Base-by-base conservation (phyloP, 2,329 filamentous ascomycete genomes). In the Xylariaceae sp. region DNA sequence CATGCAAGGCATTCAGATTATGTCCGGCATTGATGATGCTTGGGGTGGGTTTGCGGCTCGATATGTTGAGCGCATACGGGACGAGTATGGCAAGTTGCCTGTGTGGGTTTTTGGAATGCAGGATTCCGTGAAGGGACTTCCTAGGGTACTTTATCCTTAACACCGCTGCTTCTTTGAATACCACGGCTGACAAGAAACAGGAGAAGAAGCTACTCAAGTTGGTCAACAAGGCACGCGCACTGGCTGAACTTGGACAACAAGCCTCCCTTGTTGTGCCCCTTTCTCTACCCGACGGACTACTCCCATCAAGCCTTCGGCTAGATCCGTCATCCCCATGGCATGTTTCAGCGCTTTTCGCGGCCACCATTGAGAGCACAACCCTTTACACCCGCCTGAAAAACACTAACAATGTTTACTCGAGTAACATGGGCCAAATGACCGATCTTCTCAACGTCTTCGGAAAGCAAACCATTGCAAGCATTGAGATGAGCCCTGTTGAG, bases 81-180 rank as follows among this genome's bases (percentile, higher is more conserved):
- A 99, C 71, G 94, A 99, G 72, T 93, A 92, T 72, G 90, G 91
- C 35, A 97, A 97, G 76, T 84, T 86, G 39, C 85, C 85, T 54
- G 84, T 97, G 37, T 95, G 91, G 89, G 82, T 92, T 10, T 97
- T 92, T 88, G 92, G 88, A 0, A 72, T 92, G 18, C 88, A 95
- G 72, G 86, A 88, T 58, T 76, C 76, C 1, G 77, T 80, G 47
- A 77, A 73, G 53, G 81, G 77, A 49, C 76, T 80, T 35, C 74
- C 80, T 45, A 78, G 84, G 68, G 84, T 87, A 71, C 61, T 45
- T 59, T 44, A 55, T 54, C 49, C 56, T 37, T 51, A 37, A 39
- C 11, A 50, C 44, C 39, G 53, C 44, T 56, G 1, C 8, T 35
- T 30, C n/a, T 41, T 41, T 51, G 35, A 47, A 39, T 18, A 47